Conservation (phyloP, 345 rosid species). For the Durio zibethinus region DNA sequence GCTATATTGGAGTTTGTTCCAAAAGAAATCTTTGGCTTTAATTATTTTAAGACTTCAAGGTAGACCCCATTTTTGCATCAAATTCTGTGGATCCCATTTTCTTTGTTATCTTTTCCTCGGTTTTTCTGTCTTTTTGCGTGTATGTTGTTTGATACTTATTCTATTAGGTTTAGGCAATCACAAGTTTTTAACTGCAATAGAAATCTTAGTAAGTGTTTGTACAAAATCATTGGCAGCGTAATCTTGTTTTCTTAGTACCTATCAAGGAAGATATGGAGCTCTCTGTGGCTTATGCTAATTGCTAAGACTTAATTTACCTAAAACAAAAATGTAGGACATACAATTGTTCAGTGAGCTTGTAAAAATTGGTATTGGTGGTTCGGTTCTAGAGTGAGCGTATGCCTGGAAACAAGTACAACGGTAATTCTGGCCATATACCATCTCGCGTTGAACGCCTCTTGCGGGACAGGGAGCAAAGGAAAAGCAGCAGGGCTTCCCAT, state of each 20-base stretch:
- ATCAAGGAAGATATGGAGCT: slow-evolving; percentile 21
- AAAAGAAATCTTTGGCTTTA: slow-evolving; percentile 13
- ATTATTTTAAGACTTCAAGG: slow-evolving; percentile 14
- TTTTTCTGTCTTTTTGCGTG: slow-evolving; percentile 25
- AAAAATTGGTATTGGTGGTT: slow-evolving; percentile 31
- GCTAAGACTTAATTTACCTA: slow-evolving; percentile 19
- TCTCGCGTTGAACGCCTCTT: slow-evolving; percentile 74
- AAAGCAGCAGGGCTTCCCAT: slow-evolving; percentile 42
- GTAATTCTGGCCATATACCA: slow-evolving; percentile 50
- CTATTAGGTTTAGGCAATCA: slow-evolving; percentile 2
- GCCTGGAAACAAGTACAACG: slow-evolving; percentile 91
- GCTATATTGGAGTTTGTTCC: not conserved
- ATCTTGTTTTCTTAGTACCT: not conserved
- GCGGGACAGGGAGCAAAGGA: slow-evolving; percentile 72
- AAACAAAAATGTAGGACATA: slow-evolving; percentile 52
- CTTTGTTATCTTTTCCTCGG: slow-evolving; percentile 30
- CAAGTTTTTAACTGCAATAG: slow-evolving; percentile 25
- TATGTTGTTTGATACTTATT: slow-evolving; percentile 22
- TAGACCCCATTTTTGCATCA: slow-evolving; percentile 33
- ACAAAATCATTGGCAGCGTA: slow-evolving; percentile 15
- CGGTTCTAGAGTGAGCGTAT: slow-evolving; percentile 57
- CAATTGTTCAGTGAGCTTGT: slow-evolving; percentile 29
- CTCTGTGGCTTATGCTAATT: slow-evolving; percentile 22
- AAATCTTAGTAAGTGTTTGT: slow-evolving; percentile 24
- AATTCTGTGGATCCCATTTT: slow-evolving; percentile 60